A percentile compares a stretch with the other conserved stretches of the same genome.
Conservation (phyloP, 1,139 yeast genomes). For the Hyphopichia buzzinii region DNA sequence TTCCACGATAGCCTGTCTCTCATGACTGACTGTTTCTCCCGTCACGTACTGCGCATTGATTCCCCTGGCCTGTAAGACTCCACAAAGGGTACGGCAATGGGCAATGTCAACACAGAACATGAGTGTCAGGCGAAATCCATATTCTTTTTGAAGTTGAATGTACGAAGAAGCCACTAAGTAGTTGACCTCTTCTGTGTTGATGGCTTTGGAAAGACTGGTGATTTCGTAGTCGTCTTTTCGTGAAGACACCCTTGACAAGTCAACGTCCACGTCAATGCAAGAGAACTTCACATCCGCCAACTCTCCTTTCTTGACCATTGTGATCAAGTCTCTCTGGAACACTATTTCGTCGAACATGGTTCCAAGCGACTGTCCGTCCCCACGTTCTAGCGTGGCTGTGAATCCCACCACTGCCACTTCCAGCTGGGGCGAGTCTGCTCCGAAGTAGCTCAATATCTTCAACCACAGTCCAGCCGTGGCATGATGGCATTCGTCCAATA, state of each 20-base stretch:
- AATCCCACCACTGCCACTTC: slow-evolving; percentile 70
- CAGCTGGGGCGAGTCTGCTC: slow-evolving; percentile 43
- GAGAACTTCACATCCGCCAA: slow-evolving; percentile 69
- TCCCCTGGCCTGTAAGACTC: slow-evolving; percentile 55
- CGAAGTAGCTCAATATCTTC: slow-evolving; percentile 57
- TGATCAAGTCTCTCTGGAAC: slow-evolving; percentile 62
- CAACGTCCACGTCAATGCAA: slow-evolving; percentile 46
- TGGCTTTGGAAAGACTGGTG: slow-evolving; percentile 48
- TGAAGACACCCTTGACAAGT: slow-evolving; percentile 31
- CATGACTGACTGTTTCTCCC: slow-evolving; percentile 55
- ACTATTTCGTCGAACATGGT: slow-evolving; percentile 71
- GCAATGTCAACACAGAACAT: slow-evolving; percentile 74
- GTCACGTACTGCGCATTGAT: slow-evolving; percentile 74
- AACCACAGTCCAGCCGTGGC: slow-evolving; percentile 73
- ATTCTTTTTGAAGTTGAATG: slow-evolving; percentile 35
- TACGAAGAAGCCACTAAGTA: slow-evolving; percentile 61
- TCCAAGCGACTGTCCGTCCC: slow-evolving; percentile 62
- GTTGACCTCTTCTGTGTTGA: slow-evolving; percentile 56
- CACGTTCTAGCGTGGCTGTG: slow-evolving; percentile 75
- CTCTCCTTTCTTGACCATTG: slow-evolving; percentile 69
- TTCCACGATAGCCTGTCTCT: slow-evolving; percentile 51
- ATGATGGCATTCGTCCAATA: slow-evolving; percentile 94
- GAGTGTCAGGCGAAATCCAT: slow-evolving; percentile 57
- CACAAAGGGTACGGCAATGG: slow-evolving; percentile 61
- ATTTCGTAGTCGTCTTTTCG: slow-evolving; percentile 54